phyloP scores from a whole-genome alignment of 441 rosid genomes.

The Populus trichocarpa region DNA sequence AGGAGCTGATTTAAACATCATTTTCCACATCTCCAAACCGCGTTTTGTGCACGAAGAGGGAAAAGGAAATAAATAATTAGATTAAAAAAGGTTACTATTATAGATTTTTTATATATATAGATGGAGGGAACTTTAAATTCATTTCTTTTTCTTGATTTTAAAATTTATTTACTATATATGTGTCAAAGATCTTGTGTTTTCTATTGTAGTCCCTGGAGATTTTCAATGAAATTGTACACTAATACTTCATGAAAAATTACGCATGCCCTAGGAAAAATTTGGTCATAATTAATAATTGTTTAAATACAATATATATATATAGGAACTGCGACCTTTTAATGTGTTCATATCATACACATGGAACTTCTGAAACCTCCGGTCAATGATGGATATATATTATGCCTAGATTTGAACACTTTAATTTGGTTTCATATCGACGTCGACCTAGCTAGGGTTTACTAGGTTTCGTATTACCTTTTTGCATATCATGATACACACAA shows the following conservation, averaged over 20 bases:
- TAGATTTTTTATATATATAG: background rate
- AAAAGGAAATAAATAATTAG: background rate
- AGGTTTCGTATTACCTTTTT: background rate
- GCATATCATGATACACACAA: background rate
- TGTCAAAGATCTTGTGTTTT: background rate
- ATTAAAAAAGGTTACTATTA: background rate
- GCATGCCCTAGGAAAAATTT: background rate
- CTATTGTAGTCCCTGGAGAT: background rate
- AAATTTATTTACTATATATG: background rate
- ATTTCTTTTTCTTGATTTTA: background rate
- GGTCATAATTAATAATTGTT: no score
- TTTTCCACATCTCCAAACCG: slow-evolving; percentile 28
- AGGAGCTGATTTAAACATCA: slow-evolving; percentile 11
- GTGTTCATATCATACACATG: background rate
- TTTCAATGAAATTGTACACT: background rate
- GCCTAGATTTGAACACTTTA: background rate
- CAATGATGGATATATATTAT: background rate
- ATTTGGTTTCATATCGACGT: background rate
- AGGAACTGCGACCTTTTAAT: background rate
- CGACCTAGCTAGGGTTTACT: background rate
- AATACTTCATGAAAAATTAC: background rate
- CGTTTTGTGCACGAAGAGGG: slow-evolving; percentile 32
- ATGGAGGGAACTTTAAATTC: background rate
- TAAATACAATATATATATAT: no score
- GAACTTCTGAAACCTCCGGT: background rate